Evolutionary conservation across 2,329 filamentous ascomycete species (phyloP).

Genomic region (Stagonosporopsis chrysanthemi): DNA sequence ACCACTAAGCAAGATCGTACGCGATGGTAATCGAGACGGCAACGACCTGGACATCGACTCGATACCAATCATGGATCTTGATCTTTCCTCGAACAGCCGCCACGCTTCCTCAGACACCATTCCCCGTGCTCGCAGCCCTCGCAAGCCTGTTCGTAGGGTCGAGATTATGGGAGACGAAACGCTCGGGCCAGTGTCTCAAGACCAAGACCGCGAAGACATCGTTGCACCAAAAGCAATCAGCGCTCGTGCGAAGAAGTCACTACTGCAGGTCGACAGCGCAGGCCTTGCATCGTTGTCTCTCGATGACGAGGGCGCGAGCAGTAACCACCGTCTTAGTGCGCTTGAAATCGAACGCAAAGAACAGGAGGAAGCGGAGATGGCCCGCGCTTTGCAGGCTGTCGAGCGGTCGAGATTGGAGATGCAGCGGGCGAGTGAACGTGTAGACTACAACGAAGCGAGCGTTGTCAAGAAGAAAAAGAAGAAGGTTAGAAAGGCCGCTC

Average conservation of each 20-base stretch:
- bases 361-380: constrained; percentile 87
- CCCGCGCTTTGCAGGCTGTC: constrained; percentile 84
- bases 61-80: constrained; percentile 94
- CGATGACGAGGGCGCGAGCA: constrained; percentile 57
- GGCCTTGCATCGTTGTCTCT: constrained; percentile 77
- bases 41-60: constrained; percentile 86
- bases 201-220: constrained; percentile 41
- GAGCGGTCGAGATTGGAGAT: constrained; percentile 87
- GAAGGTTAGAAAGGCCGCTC: constrained; percentile 52
- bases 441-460: constrained; percentile 72
- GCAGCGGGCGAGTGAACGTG: constrained; percentile 79
- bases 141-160: constrained; percentile 46
- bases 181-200: constrained; percentile 49
- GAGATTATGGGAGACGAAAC: constrained; percentile 60
- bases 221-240: constrained; percentile 30
- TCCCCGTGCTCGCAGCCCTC: constrained; percentile 37
- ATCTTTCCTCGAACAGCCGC: constrained; percentile 63
- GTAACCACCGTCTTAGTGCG: constrained; percentile 37
- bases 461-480: constrained; percentile 69
- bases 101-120: constrained; percentile 26
- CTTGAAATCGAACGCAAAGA: constrained; percentile 72
- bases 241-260: constrained; percentile 63
- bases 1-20: constrained; percentile 77
- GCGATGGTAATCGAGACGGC: constrained; percentile 69
- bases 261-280: constrained; percentile 88